Evolutionary conservation across 1,139 yeast species (phyloP), one percentile per base, ranked within the genome.

Genomic region (Candida neerlandica): DNA sequence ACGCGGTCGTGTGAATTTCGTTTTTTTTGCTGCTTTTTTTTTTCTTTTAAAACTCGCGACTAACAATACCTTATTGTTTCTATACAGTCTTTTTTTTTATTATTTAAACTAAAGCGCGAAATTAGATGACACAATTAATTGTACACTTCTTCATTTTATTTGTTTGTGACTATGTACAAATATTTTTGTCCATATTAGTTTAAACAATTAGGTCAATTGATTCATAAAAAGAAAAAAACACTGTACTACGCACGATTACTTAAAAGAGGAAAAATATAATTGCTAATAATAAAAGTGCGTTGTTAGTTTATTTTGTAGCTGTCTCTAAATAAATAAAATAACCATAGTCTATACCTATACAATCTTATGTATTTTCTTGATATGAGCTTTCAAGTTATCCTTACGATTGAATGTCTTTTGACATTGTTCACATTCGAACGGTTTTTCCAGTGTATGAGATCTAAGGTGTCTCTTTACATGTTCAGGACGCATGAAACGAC

Each of bases 381-480:
- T 68, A 65, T 85, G 91, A 10, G 86, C 89, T 60, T 84, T 83
- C 56, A 85, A 70, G 57, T 84, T 84, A 60, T 84, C 89, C 59
- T 81, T 82, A 57, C 89, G 53, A 63, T 86, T 86, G 66, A 92
- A 95, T 55, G 89, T 71, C 65, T 90, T 89, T 23, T 84, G 84
- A 68, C 98, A 90, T 66, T 82, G 81, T 49, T 84, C 82, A 68
- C 98, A 92, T 49, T 76, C 81, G 64, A 80, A 91, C 4, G 97
- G 97, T 63, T 88, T 87, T 58, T 89, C 97, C 30, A 89, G 83
- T 2, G 95, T 85, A 67, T 92, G 98, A 29, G 90, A 83, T 60
- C 95, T 79, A 82, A 87, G 76, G 65, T 92, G 98, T 61, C 98
- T 78, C 64, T 90, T 89, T 49, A 92, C 89, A 71, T 94, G 97